Conservation (phyloP, 495 filamentous ascomycete genomes). For the Neurospora africana region DNA sequence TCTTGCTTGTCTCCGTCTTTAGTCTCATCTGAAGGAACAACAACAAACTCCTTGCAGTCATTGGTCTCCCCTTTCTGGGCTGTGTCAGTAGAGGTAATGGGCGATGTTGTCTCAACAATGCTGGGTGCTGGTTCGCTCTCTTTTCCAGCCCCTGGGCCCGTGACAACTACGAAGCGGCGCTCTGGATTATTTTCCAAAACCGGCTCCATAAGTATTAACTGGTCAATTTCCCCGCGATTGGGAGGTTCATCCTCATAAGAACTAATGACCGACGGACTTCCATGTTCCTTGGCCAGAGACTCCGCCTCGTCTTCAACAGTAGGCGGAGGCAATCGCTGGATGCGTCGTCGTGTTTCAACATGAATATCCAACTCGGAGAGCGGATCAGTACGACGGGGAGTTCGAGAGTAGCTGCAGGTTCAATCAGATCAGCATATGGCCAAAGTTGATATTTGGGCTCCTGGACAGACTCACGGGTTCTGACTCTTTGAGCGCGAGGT, state of each 20-base stretch:
- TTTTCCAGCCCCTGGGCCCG: slow-evolving; percentile 17
- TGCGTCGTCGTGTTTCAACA: slow-evolving; percentile 2
- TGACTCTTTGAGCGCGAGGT: slow-evolving; percentile 32
- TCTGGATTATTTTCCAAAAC: slow-evolving; percentile 37
- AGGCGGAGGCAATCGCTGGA: slow-evolving; percentile 27
- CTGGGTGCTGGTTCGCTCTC: slow-evolving; percentile 2
- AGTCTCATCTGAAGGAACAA: slow-evolving; percentile 9
- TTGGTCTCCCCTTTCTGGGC: slow-evolving; percentile 23
- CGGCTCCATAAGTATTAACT: slow-evolving; percentile 29
- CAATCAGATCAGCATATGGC: neutral
- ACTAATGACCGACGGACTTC: slow-evolving; percentile 15
- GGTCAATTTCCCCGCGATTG: slow-evolving; percentile 33
- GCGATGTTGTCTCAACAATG: neutral
- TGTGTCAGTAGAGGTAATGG: neutral
- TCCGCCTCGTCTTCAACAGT: slow-evolving; percentile 36
- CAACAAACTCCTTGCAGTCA: slow-evolving; percentile 29
- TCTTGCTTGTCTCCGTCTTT: slow-evolving; percentile 11
- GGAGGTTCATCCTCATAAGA: slow-evolving; percentile 28
- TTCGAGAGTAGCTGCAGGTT: neutral
- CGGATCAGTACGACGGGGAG: slow-evolving; percentile 1
- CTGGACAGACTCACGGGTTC: slow-evolving; percentile 23
- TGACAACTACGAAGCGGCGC: slow-evolving; percentile 35
- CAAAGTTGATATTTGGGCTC: neutral
- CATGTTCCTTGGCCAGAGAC: slow-evolving; percentile 34
- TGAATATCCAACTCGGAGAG: slow-evolving; percentile 9